phyloP scores from a whole-genome alignment of 2,329 filamentous ascomycete species.

The Furcasterigmium furcatum region DNA sequence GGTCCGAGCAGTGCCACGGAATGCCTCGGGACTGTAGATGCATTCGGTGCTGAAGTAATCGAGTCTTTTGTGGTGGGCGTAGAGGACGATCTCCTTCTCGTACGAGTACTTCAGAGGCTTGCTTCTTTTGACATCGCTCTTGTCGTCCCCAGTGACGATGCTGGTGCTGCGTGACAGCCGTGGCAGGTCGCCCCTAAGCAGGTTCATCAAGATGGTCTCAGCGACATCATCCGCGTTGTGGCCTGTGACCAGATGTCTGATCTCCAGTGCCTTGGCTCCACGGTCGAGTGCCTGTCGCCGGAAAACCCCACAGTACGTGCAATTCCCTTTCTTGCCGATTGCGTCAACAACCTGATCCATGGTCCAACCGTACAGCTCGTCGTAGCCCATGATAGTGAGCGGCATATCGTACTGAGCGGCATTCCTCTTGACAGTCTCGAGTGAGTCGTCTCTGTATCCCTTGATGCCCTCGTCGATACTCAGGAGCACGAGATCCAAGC shows the following conservation, averaged over 20 bases:
- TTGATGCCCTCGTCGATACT: slow-evolving; percentile 97
- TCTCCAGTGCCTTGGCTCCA: slow-evolving; percentile 81
- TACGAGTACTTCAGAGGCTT: slow-evolving; percentile 98
- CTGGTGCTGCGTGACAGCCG: slow-evolving; percentile 84
- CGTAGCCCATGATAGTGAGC: slow-evolving; percentile 88
- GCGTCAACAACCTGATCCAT: slow-evolving; percentile 98
- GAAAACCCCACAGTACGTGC: slow-evolving; percentile 98
- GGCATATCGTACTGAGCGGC: slow-evolving; percentile 88
- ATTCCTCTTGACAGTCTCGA: slow-evolving; percentile 96
- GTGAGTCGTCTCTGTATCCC: slow-evolving; percentile 91
- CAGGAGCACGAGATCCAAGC: slow-evolving; percentile 78
- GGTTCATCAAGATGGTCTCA: slow-evolving; percentile 96
- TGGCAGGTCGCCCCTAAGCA: slow-evolving; percentile 85
- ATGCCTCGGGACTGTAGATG: slow-evolving; percentile 96
- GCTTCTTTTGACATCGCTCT: slow-evolving; percentile 88
- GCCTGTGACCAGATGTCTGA: slow-evolving; percentile 92
- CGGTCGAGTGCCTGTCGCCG: slow-evolving; percentile 89
- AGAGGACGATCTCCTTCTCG: slow-evolving; percentile 97
- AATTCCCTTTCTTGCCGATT: slow-evolving; percentile 97
- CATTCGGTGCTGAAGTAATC: slow-evolving; percentile 99
- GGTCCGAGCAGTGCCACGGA: slow-evolving; percentile 84
- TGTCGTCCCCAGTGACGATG: slow-evolving; percentile 75
- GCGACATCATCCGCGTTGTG: slow-evolving; percentile 98
- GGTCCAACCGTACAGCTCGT: slow-evolving; percentile 94
- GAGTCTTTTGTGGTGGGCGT: slow-evolving; percentile 93